A percentile compares a stretch with the other conserved stretches of the same genome.
phyloP scores from a whole-genome alignment of 2,329 filamentous ascomycete genomes.

The Rhinocladiella mackenziei region DNA sequence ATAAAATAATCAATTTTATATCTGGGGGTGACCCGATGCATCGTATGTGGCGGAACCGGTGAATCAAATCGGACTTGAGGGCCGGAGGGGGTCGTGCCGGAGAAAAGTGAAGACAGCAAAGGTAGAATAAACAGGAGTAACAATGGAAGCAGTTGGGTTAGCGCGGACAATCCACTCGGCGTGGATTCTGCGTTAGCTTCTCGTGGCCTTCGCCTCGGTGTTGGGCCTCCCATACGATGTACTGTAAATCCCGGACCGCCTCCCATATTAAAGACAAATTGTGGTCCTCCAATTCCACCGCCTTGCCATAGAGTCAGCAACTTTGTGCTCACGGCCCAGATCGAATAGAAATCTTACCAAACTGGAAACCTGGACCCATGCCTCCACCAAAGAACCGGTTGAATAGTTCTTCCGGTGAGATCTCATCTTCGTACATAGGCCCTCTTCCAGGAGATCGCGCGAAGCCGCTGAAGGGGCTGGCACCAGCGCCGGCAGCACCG shows the following conservation, averaged over 20 bases:
- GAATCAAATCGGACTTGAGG: slow-evolving; percentile 74
- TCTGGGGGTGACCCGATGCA: slow-evolving; percentile 65
- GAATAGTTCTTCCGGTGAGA: slow-evolving; percentile 95
- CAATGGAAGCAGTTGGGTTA: slow-evolving; percentile 76
- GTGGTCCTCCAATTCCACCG: slow-evolving; percentile 70
- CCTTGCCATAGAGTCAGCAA: slow-evolving; percentile 39
- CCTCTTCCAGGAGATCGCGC: slow-evolving; percentile 44
- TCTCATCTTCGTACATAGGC: slow-evolving; percentile 79
- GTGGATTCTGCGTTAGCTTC: slow-evolving; percentile 55
- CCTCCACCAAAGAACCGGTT: slow-evolving; percentile 88
- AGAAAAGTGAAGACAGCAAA: slow-evolving; percentile 74
- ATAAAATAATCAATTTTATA: slow-evolving; percentile 80
- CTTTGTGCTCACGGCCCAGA: not conserved
- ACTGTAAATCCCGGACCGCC: slow-evolving; percentile 88
- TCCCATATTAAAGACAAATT: slow-evolving; percentile 93
- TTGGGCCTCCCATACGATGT: slow-evolving; percentile 85
- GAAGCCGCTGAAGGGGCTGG: slow-evolving; percentile 47
- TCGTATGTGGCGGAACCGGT: slow-evolving; percentile 66
- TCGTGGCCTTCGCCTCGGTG: slow-evolving; percentile 71
- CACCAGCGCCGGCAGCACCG: slow-evolving; percentile 39
- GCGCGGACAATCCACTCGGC: slow-evolving; percentile 52
- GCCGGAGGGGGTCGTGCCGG: slow-evolving; percentile 52
- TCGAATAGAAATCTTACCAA: slow-evolving; percentile 51
- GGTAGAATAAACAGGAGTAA: slow-evolving; percentile 85
- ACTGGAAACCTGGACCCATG: slow-evolving; percentile 57